Percentiles rank a stretch among this genome's conserved stretches.
phyloP scores from a whole-genome alignment of 2,329 filamentous ascomycete genomes.

The Mycocentrospora acerina region DNA sequence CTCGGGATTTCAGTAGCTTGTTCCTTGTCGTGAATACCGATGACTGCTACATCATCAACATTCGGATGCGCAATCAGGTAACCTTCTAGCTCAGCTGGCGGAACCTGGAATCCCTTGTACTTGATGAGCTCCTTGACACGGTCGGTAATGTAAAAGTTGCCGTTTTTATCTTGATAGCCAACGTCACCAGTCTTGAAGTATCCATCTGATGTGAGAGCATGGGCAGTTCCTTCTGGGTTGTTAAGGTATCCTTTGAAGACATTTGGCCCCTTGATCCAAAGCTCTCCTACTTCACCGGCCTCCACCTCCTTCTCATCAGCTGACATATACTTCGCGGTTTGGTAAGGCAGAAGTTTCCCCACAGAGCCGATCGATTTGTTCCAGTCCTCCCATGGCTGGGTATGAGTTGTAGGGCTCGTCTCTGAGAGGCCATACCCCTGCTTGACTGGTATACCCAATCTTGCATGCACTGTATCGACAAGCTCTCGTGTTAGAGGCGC shows the following conservation, averaged over 20 bases:
- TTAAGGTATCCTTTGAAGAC: constrained; percentile 79
- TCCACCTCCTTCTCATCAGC: constrained; percentile 60
- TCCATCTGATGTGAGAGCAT: constrained; percentile 72
- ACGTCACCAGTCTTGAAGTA: constrained; percentile 93
- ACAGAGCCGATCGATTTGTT: constrained; percentile 73
- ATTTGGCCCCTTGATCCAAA: constrained; percentile 76
- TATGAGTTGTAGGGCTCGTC: constrained; percentile 77
- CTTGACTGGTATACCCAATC: constrained; percentile 78
- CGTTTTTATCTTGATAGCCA: constrained; percentile 72
- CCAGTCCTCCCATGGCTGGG: constrained; percentile 76
- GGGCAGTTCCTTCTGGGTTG: constrained; percentile 67
- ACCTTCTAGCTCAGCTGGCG: constrained; percentile 52
- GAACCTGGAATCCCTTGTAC: constrained; percentile 51
- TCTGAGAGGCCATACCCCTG: constrained; percentile 92
- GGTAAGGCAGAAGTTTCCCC: constrained; percentile 74
- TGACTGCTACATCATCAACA: constrained; percentile 48
- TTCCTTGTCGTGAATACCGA: constrained; percentile 49
- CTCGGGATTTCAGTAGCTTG: constrained; percentile 48
- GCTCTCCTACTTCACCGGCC: constrained; percentile 58
- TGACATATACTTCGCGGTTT: constrained; percentile 79
- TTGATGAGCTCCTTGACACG: constrained; percentile 54
- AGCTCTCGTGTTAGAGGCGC: constrained; percentile 82
- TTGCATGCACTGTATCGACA: constrained; percentile 71
- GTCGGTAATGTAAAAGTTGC: constrained; percentile 89
- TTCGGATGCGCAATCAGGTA: constrained; percentile 45